Evolutionary conservation across 1,284 basidiomycete species (phyloP), one percentile per base, ranked within the genome.

Genomic region (Irpex lacteus): DNA sequence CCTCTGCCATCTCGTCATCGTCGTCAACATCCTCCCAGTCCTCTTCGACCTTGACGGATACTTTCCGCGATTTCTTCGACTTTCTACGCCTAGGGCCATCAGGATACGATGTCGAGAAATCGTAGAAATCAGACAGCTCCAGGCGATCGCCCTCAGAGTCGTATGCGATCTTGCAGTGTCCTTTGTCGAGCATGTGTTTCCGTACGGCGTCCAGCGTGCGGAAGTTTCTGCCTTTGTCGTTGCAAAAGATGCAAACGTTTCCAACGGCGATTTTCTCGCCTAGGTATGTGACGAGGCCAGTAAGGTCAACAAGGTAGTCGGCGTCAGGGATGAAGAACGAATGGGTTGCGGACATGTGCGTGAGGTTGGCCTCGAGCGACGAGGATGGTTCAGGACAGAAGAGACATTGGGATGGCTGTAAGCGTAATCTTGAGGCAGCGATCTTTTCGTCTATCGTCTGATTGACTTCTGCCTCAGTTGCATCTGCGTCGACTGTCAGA

Each of bases 271-370:
- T 88, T 78, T 98, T 98, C 78, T 98, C 95, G 3, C 94, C 95
- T 5, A 99, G 86, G 76, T 98, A 96, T 1, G 81, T 79, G 63
- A 98, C 79, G 37, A 99, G 85, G 2, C 97, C 98, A 1, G 85
- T 69, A 36, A 92, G 76, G 76, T 99, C 95, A 69, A 92, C 80
- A 66, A 99, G 87, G 75, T 94, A 97, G 54, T 98, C 94, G 49
- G 88, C 88, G 69, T 99, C 97, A 54, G 98, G 98, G 65, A 99
- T 84, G 82, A 98, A 98, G 84, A 99, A 99, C 32, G 95, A 95
- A 77, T 99, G 98, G 0, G 77, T 77, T 53, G 78, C 76, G 38
- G 90, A 87, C 98, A 99, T 99, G 81, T 99, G 98, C 0, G 82
- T 79, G 19, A 98, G 82, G 70, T 91, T 95, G 5, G 82, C 83